Percentiles rank a stretch among this genome's conserved stretches.
Evolutionary conservation across 208 protist species (phyloP).

Genomic region (Leishmania guyanensis): DNA sequence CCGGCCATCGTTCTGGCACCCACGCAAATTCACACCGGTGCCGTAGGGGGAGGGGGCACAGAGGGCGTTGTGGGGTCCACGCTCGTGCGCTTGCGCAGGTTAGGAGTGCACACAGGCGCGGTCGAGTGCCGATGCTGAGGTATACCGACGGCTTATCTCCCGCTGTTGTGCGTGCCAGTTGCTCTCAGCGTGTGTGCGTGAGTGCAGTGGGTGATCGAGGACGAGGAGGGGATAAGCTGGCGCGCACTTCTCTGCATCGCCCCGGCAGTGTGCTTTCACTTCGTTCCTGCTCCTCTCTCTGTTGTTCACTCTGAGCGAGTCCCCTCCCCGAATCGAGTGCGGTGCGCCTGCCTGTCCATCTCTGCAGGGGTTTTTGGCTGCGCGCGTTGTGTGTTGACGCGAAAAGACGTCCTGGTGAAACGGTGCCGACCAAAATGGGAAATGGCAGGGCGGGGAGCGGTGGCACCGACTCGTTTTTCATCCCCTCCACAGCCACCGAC

Average conservation of each 20-base stretch:
- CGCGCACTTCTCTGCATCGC: neutral
- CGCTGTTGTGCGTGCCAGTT: neutral
- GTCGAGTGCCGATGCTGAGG: too few species aligned
- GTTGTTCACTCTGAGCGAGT: neutral
- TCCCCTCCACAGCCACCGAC: too few species aligned
- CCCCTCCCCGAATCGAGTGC: too few species aligned
- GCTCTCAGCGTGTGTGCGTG: slow-evolving; percentile 1
- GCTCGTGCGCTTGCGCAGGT: neutral
- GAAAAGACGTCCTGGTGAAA: too few species aligned
- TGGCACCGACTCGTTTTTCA: neutral
- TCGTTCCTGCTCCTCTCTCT: neutral
- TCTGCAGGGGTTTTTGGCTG: neutral
- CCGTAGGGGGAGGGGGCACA: neutral
- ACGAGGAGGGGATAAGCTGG: neutral
- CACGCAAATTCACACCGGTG: neutral
- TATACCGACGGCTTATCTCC: too few species aligned
- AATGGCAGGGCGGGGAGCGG: too few species aligned
- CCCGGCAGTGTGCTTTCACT: neutral
- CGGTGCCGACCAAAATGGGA: too few species aligned
- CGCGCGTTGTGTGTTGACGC: too few species aligned
- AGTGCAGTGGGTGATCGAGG: neutral
- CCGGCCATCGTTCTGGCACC: neutral
- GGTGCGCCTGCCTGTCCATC: too few species aligned
- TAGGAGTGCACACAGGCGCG: too few species aligned
- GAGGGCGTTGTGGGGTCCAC: neutral